These are phyloP conservation scores for Blastomyces emzantsi DNA, from an alignment of 2,329 filamentous ascomycete genomes.

Conservation along the genomic window DNA sequence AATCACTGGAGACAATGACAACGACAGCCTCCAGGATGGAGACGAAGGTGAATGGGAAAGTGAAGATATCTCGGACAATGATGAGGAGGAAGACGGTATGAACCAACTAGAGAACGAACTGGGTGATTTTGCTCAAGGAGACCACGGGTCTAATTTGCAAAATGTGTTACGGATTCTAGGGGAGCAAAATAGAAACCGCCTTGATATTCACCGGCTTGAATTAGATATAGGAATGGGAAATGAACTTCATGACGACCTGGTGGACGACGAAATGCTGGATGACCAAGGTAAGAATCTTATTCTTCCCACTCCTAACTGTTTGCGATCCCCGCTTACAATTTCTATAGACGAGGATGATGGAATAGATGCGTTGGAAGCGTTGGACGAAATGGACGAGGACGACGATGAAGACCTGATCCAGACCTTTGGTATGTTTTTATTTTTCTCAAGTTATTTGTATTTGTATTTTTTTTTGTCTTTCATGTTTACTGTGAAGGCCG, in stretches of 20 bases:
- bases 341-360: constrained; percentile 50
- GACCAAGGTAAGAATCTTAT: constrained; percentile 42
- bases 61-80: constrained; percentile 40
- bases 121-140: constrained; percentile 33
- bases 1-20: constrained; percentile 48
- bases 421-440: constrained; percentile 20
- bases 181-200: constrained; percentile 28
- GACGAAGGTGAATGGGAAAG: constrained; percentile 44
- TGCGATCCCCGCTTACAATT: constrained; percentile 25
- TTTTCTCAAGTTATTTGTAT: neutral
- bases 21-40: constrained; percentile 40
- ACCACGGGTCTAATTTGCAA: constrained; percentile 36
- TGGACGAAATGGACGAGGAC: constrained; percentile 20
- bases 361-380: constrained; percentile 25
- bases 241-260: constrained; percentile 38
- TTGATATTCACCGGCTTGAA: constrained; percentile 34
- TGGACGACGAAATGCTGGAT: constrained; percentile 48
- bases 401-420: constrained; percentile 37
- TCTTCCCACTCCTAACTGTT: neutral
- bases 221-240: constrained; percentile 40
- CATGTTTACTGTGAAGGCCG: neutral
- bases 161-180: constrained; percentile 40
- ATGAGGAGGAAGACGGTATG: constrained; percentile 35
- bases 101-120: constrained; percentile 36
- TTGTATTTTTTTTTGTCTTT: neutral